Conservation (phyloP, 805 yeast genomes). For the Candida qinlingensis region DNA sequence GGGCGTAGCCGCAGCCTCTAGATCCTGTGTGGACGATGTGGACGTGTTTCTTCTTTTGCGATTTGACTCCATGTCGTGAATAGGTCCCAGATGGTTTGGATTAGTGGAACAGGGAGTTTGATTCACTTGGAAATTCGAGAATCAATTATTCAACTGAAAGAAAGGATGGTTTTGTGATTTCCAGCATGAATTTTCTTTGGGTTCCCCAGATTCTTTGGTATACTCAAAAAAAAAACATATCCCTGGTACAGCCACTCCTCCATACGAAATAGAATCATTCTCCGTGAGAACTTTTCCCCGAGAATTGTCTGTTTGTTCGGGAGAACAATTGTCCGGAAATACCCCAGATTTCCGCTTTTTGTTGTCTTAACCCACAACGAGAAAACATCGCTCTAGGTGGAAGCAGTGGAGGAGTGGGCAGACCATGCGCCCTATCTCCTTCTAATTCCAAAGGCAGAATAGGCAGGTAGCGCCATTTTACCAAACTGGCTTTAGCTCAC, state of each 20-base stretch:
- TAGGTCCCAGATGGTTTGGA: background rate
- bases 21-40: background rate
- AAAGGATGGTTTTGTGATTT: no score
- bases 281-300: background rate
- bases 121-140: no score
- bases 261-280: background rate
- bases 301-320: background rate
- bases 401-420: no score
- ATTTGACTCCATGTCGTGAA: background rate
- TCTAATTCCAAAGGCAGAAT: background rate
- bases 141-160: no score
- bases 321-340: background rate
- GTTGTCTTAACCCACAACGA: no score
- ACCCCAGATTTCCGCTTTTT: background rate
- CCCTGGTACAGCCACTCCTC: background rate
- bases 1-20: background rate
- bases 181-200: no score
- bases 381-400: background rate
- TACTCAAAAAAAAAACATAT: no score
- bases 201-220: no score
- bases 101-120: background rate
- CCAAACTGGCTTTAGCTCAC: background rate
- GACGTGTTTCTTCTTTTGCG: constrained; percentile 2
- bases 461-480: background rate
- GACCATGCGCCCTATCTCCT: no score